These are phyloP conservation scores for Fusarium torreyae DNA, from an alignment of 2,329 filamentous ascomycete species.

Conservation along the genomic window DNA sequence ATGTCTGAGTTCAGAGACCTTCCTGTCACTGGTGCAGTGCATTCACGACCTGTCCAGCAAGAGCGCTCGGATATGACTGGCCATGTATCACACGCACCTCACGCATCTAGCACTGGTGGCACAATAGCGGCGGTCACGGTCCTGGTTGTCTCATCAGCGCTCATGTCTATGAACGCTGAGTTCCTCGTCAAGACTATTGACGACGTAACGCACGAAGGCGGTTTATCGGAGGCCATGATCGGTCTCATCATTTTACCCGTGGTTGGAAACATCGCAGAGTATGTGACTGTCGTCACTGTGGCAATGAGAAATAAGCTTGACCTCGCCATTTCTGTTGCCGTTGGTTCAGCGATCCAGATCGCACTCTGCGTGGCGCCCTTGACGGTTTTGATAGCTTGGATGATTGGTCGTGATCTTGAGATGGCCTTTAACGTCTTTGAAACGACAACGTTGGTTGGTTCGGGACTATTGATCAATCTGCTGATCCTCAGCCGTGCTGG, in stretches of 20 bases:
- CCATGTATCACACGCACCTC: background rate
- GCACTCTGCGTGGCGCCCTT: conserved; percentile 73
- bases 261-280: conserved; percentile 74
- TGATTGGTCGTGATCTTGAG: conserved; percentile 68
- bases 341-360: conserved; percentile 74
- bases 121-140: conserved; percentile 63
- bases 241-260: conserved; percentile 74
- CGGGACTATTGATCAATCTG: conserved; percentile 80
- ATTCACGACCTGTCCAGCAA: conserved; percentile 13
- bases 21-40: conserved; percentile 28
- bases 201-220: conserved; percentile 64
- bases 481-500: conserved; percentile 80
- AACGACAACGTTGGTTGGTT: conserved; percentile 79
- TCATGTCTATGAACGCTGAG: conserved; percentile 73
- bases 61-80: conserved; percentile 6
- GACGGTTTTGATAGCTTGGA: conserved; percentile 73
- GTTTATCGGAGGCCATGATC: conserved; percentile 71
- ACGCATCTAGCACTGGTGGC: conserved; percentile 32
- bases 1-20: conserved; percentile 46
- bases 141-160: conserved; percentile 66
- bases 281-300: conserved; percentile 73
- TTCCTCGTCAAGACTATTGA: conserved; percentile 73
- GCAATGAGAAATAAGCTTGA: conserved; percentile 74
- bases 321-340: conserved; percentile 72
- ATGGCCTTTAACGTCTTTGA: conserved; percentile 83